Percentiles rank a stretch among this genome's conserved stretches.
phyloP scores from a whole-genome alignment of 148 eudicot species.

The Persicaria tinctoria region DNA sequence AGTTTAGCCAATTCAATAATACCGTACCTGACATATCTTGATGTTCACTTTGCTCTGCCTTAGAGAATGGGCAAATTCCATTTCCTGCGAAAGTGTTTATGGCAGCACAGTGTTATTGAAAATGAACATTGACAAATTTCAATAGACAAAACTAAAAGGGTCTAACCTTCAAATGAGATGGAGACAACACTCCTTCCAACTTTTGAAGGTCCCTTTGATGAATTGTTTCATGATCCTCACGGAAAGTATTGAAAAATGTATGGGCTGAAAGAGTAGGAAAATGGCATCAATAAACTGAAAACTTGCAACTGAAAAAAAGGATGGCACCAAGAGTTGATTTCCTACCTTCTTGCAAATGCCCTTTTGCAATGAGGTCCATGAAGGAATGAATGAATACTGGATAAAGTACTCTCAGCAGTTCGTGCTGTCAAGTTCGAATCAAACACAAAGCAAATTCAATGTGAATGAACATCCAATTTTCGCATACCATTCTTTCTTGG shows the following conservation, averaged over 20 bases:
- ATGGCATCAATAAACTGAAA: not conserved
- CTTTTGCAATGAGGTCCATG: conserved; percentile 97
- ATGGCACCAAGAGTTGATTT: not conserved
- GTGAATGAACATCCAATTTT: not conserved
- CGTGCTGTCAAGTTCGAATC: conserved; percentile 53
- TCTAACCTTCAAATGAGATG: conserved; percentile 92
- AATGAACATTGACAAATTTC: conserved; percentile 5
- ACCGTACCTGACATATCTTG: conserved; percentile 80
- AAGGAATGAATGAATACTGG: conserved; percentile 92
- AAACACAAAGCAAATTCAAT: conserved; percentile 8
- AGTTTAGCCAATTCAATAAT: not conserved
- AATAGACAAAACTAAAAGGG: conserved; percentile 16
- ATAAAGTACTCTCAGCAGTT: conserved; percentile 87
- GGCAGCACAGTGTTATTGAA: not conserved
- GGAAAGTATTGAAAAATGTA: conserved; percentile 68
- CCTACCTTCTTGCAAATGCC: conserved; percentile 86
- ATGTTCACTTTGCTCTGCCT: conserved; percentile 93
- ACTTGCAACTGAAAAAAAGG: not conserved
- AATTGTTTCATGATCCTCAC: conserved; percentile 91
- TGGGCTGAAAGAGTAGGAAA: conserved; percentile 45
- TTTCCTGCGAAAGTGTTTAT: conserved; percentile 44
- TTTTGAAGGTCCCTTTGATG: conserved; percentile 89
- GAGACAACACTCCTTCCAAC: conserved; percentile 95
- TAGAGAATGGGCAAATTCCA: conserved; percentile 97
- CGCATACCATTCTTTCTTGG: not conserved